Evolutionary conservation across 2,329 filamentous ascomycete species (phyloP).

Genomic region (Fusarium redolens): DNA sequence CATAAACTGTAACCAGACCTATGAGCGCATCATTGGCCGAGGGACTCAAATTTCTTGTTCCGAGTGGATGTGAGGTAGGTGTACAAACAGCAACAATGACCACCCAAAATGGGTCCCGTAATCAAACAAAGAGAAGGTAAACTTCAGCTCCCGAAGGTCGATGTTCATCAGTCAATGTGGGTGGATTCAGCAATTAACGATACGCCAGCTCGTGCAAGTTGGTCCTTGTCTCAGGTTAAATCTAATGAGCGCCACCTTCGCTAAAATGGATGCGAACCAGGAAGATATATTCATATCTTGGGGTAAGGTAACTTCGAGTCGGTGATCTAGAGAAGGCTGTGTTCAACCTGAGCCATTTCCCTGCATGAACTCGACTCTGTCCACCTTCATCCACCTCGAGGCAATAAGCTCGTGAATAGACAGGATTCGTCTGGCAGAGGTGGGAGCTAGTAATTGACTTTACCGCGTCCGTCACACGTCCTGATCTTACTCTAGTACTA

Average conservation of each 20-base stretch:
- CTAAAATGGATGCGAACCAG: slow-evolving; percentile 20
- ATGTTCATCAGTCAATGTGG: background rate
- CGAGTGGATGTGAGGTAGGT: background rate
- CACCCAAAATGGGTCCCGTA: background rate
- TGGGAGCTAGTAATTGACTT: slow-evolving; percentile 22
- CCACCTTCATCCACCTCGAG: slow-evolving; percentile 5
- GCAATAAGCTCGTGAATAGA: background rate
- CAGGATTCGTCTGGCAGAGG: background rate
- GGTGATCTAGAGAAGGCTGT: background rate
- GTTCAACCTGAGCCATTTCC: background rate
- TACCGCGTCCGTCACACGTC: slow-evolving; percentile 20
- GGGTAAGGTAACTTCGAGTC: background rate
- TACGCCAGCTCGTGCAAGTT: background rate
- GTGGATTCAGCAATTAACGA: background rate
- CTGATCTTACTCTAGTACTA: slow-evolving; percentile 18
- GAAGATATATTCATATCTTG: background rate
- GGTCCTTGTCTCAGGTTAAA: slow-evolving; percentile 32
- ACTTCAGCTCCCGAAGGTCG: background rate
- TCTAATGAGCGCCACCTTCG: slow-evolving; percentile 26
- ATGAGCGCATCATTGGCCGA: background rate
- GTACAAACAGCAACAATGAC: background rate
- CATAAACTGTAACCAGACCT: background rate
- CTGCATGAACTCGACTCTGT: background rate
- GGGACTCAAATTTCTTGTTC: background rate
- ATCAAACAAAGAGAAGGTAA: background rate